Evolutionary conservation across 805 yeast genomes (phyloP), one percentile per base, ranked within the genome.

Genomic region (Spathaspora gorwiae): DNA sequence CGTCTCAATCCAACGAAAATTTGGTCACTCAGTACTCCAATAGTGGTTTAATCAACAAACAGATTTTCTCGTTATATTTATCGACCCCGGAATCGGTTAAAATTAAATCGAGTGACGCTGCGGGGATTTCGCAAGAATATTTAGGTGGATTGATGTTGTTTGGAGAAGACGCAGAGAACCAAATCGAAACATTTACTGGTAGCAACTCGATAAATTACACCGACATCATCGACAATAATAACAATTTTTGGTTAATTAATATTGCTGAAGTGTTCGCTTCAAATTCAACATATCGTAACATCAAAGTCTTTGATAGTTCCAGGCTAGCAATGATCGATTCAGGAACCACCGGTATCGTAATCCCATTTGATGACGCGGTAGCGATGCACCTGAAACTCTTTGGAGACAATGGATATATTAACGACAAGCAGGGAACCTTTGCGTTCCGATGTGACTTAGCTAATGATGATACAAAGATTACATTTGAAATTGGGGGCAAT

Each of bases 261-360:
- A 60, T 80, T 14, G 66, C 68, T 9, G 65, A 68, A 46, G 64
- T 61, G 10, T 29, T 11, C 32, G 32, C 32, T 9, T 63, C 70
- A 11, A 55, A 67, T 27, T 50, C 57, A 6, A 39, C 53, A n/a
- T 33, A 52, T n/a, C 32, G 32, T 29, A 43, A 36, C 7, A 42
- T 38, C 29, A 26, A 41, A 34, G 35, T 49, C 29, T 33, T 26
- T 30, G 35, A 39, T 10, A 29, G 13, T 14, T 30, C 35, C n/a
- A 64, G 77, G 55, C 48, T 58, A 3, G 82, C 80, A 6, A 68
- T 82, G 27, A 65, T 83, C 15, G 89, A 83, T 57, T 78, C 84
- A 6, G 89, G 88, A 19, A 81, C 88, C 2, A 82, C 87, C 0
- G 75, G 83, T 3, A 60, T 83, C 26, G 78, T 79, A 3, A 60